Base-by-base conservation (phyloP, 352 stramenopile species). In the Lagenidium giganteum region DNA sequence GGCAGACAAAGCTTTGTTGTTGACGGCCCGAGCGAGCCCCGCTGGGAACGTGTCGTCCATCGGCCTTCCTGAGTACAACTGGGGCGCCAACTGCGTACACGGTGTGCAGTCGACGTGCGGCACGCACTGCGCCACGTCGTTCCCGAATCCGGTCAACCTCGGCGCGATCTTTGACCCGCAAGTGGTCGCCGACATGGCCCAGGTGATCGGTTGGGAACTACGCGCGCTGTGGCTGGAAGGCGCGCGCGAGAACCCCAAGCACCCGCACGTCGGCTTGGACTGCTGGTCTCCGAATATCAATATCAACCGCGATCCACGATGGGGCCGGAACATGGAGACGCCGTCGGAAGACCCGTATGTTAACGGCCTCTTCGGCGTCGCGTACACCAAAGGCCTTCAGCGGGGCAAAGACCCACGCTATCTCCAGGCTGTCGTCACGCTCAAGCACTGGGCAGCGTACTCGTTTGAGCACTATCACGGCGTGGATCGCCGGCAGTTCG, bases 251-350 rank as follows among this genome's bases (percentile, higher is more conserved):
- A 88, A 91, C 46, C 86, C 87, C 42, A 44, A 45, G 5, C 29
- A 38, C 0, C 69, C 57, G 50, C 79, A 94, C 34, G 54, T 89
- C 16, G 91, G 90, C 1, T 64, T 98, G 17, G 95, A 95, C 37
- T 97, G 82, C 60, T 98, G 86, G 82, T 93, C 82, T 35, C 95
- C 95, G 11, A 98, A 97, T 50, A 90, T 98, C 42, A 98, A 98
- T 60, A 87, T 98, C 41, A 95, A 96, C 38, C 65, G 93, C 50
- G 92, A 98, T 68, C 92, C 93, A 27, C 67, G 92, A 37, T 98
- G 90, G 90, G 95, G 95, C 7, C 64, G 95, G 21, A 95, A 90
- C 51, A 94, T 96, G 76, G 88, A 98, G 67, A 95, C 78, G 3
- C 83, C 87, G 13, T 95, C 89, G 4, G 95, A 98, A 78, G 92